A percentile compares a stretch with the other conserved stretches of the same genome.
phyloP scores from a whole-genome alignment of 129 eudicot genomes.

The Arctium minus region DNA sequence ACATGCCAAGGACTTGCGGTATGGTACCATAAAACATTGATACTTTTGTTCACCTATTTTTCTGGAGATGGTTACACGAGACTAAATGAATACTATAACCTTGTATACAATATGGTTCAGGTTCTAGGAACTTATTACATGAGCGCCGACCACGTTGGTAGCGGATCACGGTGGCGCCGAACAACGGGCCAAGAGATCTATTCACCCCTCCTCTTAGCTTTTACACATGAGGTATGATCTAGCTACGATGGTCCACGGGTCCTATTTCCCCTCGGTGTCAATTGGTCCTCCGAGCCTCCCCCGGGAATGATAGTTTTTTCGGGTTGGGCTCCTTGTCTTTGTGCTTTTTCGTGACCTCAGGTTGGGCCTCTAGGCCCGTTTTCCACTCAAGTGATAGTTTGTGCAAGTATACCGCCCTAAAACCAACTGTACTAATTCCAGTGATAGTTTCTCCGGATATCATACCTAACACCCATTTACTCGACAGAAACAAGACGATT shows the following conservation, averaged over 20 bases:
- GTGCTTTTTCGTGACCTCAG: not conserved
- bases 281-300: not conserved
- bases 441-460: not conserved
- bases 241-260: not conserved
- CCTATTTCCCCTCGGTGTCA: not conserved
- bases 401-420: not conserved
- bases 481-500: slow-evolving; percentile 51
- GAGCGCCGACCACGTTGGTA: slow-evolving; percentile 50
- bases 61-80: not conserved
- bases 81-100: not conserved
- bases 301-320: not conserved
- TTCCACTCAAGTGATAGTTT: not conserved
- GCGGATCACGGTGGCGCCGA: slow-evolving; percentile 85
- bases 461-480: slow-evolving; percentile 10
- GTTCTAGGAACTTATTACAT: slow-evolving; percentile 77
- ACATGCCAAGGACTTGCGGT: slow-evolving; percentile 85
- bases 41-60: not conserved
- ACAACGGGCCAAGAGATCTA: slow-evolving; percentile 83
- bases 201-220: slow-evolving; percentile 84
- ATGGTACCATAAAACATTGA: slow-evolving; percentile 4
- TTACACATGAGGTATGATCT: slow-evolving; percentile 70
- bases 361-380: not conserved
- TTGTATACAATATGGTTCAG: slow-evolving; percentile 34
- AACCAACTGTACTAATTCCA: not conserved
- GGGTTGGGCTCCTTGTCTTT: not conserved